Evolutionary conservation across 768 basidiomycete genomes (phyloP).

Genomic region (Coprinopsis cinerea): DNA sequence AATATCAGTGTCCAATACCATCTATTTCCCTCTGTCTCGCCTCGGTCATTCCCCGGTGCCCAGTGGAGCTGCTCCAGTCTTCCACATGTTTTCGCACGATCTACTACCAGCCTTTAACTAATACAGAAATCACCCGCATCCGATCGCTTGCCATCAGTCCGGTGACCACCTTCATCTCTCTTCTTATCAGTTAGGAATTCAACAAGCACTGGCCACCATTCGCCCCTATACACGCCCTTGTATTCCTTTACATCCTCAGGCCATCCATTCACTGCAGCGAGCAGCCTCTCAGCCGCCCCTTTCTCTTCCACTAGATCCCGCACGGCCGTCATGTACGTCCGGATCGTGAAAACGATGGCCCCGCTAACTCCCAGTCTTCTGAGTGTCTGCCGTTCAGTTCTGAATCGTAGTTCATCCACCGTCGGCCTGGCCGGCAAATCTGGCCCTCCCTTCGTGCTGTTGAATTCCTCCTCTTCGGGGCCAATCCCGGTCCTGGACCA

Average conservation of each 20-base stretch:
- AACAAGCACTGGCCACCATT: constrained; percentile 28
- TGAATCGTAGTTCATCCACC: constrained; percentile 44
- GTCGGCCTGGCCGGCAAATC: constrained; percentile 17
- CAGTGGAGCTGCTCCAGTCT: too few relatives aligned
- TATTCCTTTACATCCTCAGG: constrained; percentile 52
- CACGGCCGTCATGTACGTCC: constrained; percentile 56
- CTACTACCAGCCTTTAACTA: too few relatives aligned
- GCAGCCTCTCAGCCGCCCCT: constrained; percentile 57
- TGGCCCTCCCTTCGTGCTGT: background rate
- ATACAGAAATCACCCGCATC: constrained; percentile 14
- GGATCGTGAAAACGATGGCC: constrained; percentile 63
- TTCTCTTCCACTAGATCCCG: constrained; percentile 46
- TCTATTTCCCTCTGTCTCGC: too few relatives aligned
- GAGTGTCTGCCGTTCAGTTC: constrained; percentile 63
- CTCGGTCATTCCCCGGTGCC: too few relatives aligned
- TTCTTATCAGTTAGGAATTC: constrained; percentile 33
- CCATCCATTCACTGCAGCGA: constrained; percentile 61
- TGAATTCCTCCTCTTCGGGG: constrained; percentile 35
- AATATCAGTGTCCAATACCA: constrained; percentile 2
- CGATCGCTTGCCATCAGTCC: constrained; percentile 12
- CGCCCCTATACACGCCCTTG: constrained; percentile 31
- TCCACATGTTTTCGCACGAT: constrained; percentile 11
- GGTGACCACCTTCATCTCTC: constrained; percentile 14
- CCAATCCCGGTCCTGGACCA: constrained; percentile 57
- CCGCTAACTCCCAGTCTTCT: constrained; percentile 58